Percentiles rank a stretch among this genome's conserved stretches.
These are phyloP conservation scores for Camillea tinctor DNA, from an alignment of 2,329 filamentous ascomycete species.

Conservation along the genomic window DNA sequence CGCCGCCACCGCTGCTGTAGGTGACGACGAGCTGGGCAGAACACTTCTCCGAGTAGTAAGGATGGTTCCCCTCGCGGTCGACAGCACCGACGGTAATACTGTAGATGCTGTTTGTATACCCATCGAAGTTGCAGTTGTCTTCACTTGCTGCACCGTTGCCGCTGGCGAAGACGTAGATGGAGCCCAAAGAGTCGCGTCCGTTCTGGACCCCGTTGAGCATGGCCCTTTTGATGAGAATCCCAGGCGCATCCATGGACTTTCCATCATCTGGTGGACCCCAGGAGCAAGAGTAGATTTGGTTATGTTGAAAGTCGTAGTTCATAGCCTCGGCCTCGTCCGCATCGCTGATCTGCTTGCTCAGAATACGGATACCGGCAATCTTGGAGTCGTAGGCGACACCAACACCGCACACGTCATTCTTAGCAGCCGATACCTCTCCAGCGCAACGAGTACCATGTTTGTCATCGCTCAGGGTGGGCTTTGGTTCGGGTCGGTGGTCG, in stretches of 20 bases:
- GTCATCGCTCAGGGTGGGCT: conserved; percentile 80
- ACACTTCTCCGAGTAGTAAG: conserved; percentile 95
- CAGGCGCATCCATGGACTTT: conserved; percentile 88
- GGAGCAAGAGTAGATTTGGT: conserved; percentile 97
- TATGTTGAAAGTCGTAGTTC: conserved; percentile 88
- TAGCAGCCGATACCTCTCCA: conserved; percentile 89
- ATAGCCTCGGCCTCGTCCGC: conserved; percentile 89
- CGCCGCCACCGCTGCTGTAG: conserved; percentile 86
- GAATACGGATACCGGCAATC: conserved; percentile 87
- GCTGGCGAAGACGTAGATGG: conserved; percentile 94
- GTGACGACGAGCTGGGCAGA: conserved; percentile 94
- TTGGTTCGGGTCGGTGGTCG: conserved; percentile 74
- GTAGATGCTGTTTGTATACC: conserved; percentile 99
- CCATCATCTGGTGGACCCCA: conserved; percentile 98
- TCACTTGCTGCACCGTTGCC: conserved; percentile 85
- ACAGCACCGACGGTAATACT: conserved; percentile 95
- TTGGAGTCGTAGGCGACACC: conserved; percentile 91
- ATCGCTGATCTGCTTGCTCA: conserved; percentile 87
- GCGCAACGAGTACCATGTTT: conserved; percentile 91
- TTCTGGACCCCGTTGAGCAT: conserved; percentile 92
- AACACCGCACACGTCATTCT: conserved; percentile 91
- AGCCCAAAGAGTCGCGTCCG: conserved; percentile 78
- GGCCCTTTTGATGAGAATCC: conserved; percentile 80
- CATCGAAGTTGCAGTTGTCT: conserved; percentile 99
- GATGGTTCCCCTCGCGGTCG: conserved; percentile 81